Evolutionary conservation across 306 rosid species (phyloP).

Genomic region (Clitoria ternatea): DNA sequence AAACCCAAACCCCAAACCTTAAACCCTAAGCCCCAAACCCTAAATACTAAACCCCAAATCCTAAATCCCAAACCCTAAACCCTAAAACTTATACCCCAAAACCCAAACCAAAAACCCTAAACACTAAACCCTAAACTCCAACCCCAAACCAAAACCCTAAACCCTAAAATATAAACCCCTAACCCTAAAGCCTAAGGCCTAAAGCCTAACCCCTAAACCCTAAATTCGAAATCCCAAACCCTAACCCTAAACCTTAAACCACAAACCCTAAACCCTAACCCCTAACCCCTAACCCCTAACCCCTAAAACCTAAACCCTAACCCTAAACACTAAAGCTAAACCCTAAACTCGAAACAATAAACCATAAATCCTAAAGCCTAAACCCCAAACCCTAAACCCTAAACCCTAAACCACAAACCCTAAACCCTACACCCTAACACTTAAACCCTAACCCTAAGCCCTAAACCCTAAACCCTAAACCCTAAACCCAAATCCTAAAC

Average conservation of each 20-base stretch:
- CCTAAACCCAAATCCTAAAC: background rate
- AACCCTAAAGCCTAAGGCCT: background rate
- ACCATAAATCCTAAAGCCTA: slow-evolving; percentile 15
- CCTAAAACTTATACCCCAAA: slow-evolving; percentile 21
- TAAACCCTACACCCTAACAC: background rate
- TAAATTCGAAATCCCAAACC: background rate
- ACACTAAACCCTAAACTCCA: background rate
- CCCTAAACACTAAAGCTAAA: background rate
- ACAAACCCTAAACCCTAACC: background rate
- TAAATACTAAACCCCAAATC: background rate
- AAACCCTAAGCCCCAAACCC: slow-evolving; percentile 10
- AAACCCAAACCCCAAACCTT: background rate
- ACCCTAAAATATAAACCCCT: background rate
- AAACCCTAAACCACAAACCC: background rate
- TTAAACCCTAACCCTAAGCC: background rate
- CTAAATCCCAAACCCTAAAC: no score
- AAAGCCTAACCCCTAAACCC: no score
- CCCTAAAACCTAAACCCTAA: background rate
- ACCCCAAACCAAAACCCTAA: no score
- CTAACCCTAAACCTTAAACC: background rate
- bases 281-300: background rate
- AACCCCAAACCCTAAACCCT: background rate
- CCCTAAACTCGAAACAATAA: slow-evolving; percentile 8
- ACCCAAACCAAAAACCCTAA: slow-evolving; percentile 15
- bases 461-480: background rate